A percentile compares a stretch with the other conserved stretches of the same genome.
Conservation (phyloP, 257 asterid genomes). For the Eucommia ulmoides region DNA sequence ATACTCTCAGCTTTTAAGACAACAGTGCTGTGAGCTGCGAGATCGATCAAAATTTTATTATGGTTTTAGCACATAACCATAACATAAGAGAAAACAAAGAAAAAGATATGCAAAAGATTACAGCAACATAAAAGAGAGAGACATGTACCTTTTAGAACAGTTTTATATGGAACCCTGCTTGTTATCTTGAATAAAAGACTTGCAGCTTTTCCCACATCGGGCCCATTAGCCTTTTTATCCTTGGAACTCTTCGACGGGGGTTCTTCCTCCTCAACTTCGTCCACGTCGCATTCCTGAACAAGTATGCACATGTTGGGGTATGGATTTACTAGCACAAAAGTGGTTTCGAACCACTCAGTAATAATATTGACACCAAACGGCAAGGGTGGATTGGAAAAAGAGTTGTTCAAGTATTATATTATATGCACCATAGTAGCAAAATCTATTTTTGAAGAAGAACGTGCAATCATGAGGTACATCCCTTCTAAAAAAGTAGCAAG, state of each 20-base stretch:
- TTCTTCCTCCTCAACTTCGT: constrained; percentile 30
- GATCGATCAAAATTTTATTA: constrained; percentile 5
- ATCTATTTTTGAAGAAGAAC: no score
- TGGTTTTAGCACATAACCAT: no score
- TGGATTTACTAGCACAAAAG: background rate
- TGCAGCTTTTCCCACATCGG: background rate
- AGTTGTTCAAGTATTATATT: background rate
- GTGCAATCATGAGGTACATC: no score
- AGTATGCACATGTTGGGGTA: background rate
- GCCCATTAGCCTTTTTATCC: background rate
- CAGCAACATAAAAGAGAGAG: background rate
- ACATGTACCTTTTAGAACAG: background rate
- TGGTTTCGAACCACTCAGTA: background rate
- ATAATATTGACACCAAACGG: background rate
- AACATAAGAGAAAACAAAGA: no score
- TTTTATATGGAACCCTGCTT: background rate
- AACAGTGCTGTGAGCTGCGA: constrained; percentile 25
- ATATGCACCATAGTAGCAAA: background rate
- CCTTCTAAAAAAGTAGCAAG: no score
- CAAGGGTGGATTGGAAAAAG: background rate
- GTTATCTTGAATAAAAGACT: background rate
- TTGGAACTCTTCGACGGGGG: background rate
- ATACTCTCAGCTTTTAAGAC: constrained; percentile 22
- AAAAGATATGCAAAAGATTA: background rate
- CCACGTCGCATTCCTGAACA: constrained; percentile 83